These are phyloP conservation scores for Coemansia sp. DNA, from an alignment of 192 early-diverging fungal genomes.

Conservation along the genomic window DNA sequence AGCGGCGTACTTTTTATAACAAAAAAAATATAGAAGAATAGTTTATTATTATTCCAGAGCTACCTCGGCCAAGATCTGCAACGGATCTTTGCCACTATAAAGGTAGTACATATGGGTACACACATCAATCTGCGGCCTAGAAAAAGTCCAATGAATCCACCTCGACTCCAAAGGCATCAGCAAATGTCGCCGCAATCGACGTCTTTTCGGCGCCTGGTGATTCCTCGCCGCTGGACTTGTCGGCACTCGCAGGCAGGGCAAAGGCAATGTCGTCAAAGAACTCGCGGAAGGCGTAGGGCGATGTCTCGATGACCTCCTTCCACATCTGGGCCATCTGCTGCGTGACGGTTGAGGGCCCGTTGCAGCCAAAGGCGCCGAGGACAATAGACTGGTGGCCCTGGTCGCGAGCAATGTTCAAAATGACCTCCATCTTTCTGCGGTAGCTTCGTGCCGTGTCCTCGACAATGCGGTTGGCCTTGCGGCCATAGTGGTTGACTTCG, in stretches of 20 bases:
- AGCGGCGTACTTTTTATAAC: not conserved
- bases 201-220: constrained; percentile 26
- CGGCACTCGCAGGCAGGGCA: constrained; percentile 31
- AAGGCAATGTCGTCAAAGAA: constrained; percentile 57
- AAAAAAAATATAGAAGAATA: not conserved
- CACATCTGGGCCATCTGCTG: constrained; percentile 52
- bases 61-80: not conserved
- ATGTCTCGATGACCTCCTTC: constrained; percentile 54
- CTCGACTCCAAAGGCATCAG: constrained; percentile 41
- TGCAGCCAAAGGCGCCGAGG: constrained; percentile 57
- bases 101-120: not conserved
- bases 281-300: constrained; percentile 54
- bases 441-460: constrained; percentile 52
- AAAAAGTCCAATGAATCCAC: constrained; percentile 54
- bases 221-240: constrained; percentile 31
- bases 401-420: constrained; percentile 53
- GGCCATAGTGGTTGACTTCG: constrained; percentile 51
- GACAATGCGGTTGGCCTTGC: constrained; percentile 48
- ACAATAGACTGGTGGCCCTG: constrained; percentile 55
- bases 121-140: constrained; percentile 15
- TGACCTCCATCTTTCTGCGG: constrained; percentile 55
- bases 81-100: not conserved
- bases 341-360: constrained; percentile 31
- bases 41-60: constrained; percentile 4
- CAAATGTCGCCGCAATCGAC: constrained; percentile 45